Evolutionary conservation across 2,329 filamentous ascomycete genomes (phyloP).

Genomic region (Penicillium sp.): DNA sequence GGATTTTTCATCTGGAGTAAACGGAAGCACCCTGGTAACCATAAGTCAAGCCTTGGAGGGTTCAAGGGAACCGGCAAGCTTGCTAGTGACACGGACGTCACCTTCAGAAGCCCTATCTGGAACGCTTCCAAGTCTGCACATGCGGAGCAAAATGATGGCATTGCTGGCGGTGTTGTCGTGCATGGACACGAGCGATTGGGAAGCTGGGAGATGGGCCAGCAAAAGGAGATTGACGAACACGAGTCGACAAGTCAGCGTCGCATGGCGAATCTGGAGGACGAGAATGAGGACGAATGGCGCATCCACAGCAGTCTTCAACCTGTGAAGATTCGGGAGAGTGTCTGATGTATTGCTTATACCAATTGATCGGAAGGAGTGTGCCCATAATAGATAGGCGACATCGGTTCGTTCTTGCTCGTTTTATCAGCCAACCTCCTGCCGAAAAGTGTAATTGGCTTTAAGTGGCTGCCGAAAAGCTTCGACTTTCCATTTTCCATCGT

Average conservation of each 20-base stretch:
- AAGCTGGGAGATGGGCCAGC: slow-evolving; percentile 60
- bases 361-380: neutral
- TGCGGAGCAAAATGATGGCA: slow-evolving; percentile 30
- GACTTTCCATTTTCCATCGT: neutral
- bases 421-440: neutral
- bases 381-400: neutral
- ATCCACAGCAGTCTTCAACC: slow-evolving; percentile 47
- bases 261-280: slow-evolving; percentile 23
- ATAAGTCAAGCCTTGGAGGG: slow-evolving; percentile 52
- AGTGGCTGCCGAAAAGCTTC: neutral
- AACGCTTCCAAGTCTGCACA: slow-evolving; percentile 42
- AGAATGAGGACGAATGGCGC: slow-evolving; percentile 44
- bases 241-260: slow-evolving; percentile 5
- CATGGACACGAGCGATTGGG: slow-evolving; percentile 57
- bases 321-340: slow-evolving; percentile 53
- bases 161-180: slow-evolving; percentile 24
- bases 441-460: neutral
- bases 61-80: slow-evolving; percentile 61
- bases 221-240: slow-evolving; percentile 27
- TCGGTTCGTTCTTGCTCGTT: neutral
- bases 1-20: slow-evolving; percentile 51
- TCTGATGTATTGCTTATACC: slow-evolving; percentile 41
- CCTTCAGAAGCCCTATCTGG: slow-evolving; percentile 46
- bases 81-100: slow-evolving; percentile 58
- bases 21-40: slow-evolving; percentile 42